phyloP scores from a whole-genome alignment of 2,329 filamentous ascomycete species.

The Tolypocladium capitatum region DNA sequence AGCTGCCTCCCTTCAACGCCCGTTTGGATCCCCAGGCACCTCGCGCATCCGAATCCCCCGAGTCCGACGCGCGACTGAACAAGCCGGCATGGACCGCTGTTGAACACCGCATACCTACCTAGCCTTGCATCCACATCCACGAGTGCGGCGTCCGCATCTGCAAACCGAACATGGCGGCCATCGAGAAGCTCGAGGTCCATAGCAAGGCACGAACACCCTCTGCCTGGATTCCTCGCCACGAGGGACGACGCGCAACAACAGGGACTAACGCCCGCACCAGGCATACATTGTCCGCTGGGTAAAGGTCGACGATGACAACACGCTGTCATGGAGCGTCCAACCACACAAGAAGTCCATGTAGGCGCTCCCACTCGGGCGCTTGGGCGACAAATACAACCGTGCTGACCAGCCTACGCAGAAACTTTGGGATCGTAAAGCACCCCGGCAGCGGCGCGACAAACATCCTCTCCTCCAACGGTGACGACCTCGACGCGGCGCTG shows the following conservation, averaged over 20 bases:
- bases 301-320: conserved; percentile 76
- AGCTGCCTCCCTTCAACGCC: not conserved
- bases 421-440: conserved; percentile 97
- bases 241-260: not conserved
- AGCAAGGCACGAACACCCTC: conserved; percentile 58
- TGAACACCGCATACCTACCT: not conserved
- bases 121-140: not conserved
- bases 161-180: conserved; percentile 58
- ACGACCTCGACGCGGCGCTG: conserved; percentile 31
- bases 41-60: not conserved
- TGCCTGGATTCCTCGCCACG: not conserved
- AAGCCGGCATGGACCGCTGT: conserved; percentile 2
- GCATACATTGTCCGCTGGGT: conserved; percentile 98
- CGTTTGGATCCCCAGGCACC: not conserved
- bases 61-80: not conserved
- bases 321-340: conserved; percentile 94
- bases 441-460: conserved; percentile 56
- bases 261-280: conserved; percentile 34
- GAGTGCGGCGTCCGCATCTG: not conserved
- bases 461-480: conserved; percentile 27
- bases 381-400: not conserved
- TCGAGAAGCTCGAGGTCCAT: conserved; percentile 94
- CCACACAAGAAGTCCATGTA: conserved; percentile 95
- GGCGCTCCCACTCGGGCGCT: not conserved
- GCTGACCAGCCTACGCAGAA: conserved; percentile 33